Conservation (phyloP, 805 yeast species). For the Maudiozyma serrabonitensis region DNA sequence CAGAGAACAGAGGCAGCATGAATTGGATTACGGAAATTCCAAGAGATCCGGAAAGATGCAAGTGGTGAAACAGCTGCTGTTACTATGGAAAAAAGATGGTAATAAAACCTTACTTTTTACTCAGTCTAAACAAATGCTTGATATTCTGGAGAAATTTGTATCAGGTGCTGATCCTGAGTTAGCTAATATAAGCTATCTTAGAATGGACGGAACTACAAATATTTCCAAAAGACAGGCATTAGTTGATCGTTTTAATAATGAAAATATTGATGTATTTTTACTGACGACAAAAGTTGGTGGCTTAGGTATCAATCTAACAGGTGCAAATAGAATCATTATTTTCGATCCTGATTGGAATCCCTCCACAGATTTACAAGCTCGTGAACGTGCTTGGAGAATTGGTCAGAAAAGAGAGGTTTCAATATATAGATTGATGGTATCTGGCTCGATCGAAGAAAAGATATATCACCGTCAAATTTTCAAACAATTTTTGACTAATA, state of each 20-base stretch:
- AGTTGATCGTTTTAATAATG: conserved; percentile 72
- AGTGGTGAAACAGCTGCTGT: conserved; percentile 66
- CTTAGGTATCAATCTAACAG: conserved; percentile 84
- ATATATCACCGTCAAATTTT: conserved; percentile 94
- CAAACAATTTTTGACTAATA: conserved; percentile 87
- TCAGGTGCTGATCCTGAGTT: conserved; percentile 29
- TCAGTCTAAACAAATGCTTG: conserved; percentile 90
- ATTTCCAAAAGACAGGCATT: conserved; percentile 65
- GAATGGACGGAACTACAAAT: conserved; percentile 94
- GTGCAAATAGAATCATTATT: conserved; percentile 89
- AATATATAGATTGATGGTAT: conserved; percentile 82
- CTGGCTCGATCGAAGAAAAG: conserved; percentile 94
- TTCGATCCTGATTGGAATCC: conserved; percentile 99
- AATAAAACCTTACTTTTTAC: conserved; percentile 81
- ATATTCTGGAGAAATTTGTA: conserved; percentile 67
- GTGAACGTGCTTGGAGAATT: conserved; percentile 94
- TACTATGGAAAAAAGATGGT: conserved; percentile 66
- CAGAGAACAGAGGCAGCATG: conserved; percentile 28
- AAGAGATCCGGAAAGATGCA: conserved; percentile 79
- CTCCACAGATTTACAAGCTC: conserved; percentile 91
- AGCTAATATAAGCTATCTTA: conserved; percentile 41
- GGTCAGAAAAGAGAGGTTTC: conserved; percentile 91
- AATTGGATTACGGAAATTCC: conserved; percentile 43
- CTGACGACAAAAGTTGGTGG: conserved; percentile 96
- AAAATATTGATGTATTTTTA: conserved; percentile 54